Evolutionary conservation across 805 yeast species (phyloP), one percentile per base, ranked within the genome.

Genomic region (Metschnikowia shivogae): DNA sequence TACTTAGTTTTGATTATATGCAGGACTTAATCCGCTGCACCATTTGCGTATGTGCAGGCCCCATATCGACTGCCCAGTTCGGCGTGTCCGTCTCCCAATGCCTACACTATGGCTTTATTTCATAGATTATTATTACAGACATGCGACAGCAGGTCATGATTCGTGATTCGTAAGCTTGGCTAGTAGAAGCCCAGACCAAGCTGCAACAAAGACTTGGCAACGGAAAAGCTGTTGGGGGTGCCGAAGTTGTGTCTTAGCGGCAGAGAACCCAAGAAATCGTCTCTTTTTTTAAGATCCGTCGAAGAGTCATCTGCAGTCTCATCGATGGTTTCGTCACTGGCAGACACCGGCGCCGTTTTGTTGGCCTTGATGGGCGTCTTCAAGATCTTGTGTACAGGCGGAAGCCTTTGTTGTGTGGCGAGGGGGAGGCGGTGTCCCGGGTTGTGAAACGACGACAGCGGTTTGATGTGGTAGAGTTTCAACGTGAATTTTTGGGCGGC

Each of bases 151-250:
- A 22, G 12, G 29, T 11, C 33, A 12, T 28, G 32, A 26, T 12
- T 28, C 40, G 34, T 37, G 40, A 37, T 19, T 37, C 39, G 28
- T 36, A 36, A 19, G 10, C 8, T 4, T 10, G 40, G 40, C 40
- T 33, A 53, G 51, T 48, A 56, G 44, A 54, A 54, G 36, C 63
- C 62, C 57, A 52, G 56, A 28, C 76, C 75, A 53, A 71, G 65
- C 56, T 68, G 74, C 46, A 71, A 64, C 53, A 71, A 68, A 19
- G 74, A 68, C 55, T 69, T 70, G 32, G 76, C 76, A 44, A 71
- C 74, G 40, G 68, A 63, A 48, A 71, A 71, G 42, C 73, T 66
- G 56, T 68, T 71, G 41, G 76, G 76, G 17, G 76, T 71, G n/a
- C 72, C 73, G 43, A 69, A 67, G 37, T 38, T 47, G 37, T 45